These are phyloP conservation scores for Xylaria longipes DNA, from an alignment of 495 filamentous ascomycete genomes.

Conservation along the genomic window DNA sequence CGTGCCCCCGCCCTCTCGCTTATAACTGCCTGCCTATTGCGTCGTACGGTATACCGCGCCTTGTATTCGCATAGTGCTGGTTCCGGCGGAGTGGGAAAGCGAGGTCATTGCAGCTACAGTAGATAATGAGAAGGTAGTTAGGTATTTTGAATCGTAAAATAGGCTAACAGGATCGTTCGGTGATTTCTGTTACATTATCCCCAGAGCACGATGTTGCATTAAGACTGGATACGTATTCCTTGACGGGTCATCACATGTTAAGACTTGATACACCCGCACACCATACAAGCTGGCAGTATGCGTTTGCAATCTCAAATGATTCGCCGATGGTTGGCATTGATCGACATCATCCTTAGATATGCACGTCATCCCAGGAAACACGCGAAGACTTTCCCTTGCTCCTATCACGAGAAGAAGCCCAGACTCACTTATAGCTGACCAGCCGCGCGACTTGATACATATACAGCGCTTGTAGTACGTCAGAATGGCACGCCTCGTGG, in stretches of 20 bases:
- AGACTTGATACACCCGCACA: not conserved
- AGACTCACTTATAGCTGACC: not conserved
- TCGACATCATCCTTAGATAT: not conserved
- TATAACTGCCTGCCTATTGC: too few relatives aligned
- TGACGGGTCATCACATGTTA: not conserved
- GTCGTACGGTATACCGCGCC: too few relatives aligned
- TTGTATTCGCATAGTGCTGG: too few relatives aligned
- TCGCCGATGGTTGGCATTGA: not conserved
- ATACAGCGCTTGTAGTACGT: not conserved
- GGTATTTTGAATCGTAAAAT: not conserved
- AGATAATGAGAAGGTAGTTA: not conserved
- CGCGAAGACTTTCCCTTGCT: not conserved
- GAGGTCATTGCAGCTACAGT: not conserved
- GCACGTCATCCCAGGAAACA: not conserved
- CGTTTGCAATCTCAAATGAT: not conserved
- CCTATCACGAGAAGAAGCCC: not conserved
- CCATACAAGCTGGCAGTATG: not conserved
- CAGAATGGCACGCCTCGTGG: too few relatives aligned
- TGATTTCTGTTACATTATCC: not conserved
- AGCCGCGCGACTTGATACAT: not conserved
- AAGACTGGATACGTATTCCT: not conserved
- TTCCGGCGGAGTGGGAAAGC: too few relatives aligned
- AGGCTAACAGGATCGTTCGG: not conserved
- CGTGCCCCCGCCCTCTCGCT: too few relatives aligned
- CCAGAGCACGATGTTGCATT: not conserved